Evolutionary conservation across 495 filamentous ascomycete species (phyloP).

Genomic region (Coniosporium apollinis): DNA sequence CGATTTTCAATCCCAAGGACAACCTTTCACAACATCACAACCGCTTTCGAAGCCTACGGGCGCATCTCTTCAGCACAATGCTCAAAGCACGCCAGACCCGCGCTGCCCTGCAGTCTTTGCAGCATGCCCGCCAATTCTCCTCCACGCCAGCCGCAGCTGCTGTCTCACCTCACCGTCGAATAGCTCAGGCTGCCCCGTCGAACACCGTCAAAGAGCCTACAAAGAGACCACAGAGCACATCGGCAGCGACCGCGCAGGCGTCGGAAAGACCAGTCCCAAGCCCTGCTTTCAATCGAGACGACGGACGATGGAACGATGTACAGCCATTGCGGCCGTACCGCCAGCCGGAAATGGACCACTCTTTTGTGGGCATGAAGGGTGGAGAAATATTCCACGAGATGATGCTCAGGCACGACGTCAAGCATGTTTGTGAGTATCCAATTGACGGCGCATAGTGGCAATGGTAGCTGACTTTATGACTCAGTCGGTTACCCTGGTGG

Average conservation of each 20-base stretch:
- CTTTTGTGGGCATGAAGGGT: constrained; percentile 84
- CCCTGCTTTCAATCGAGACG: constrained; percentile 27
- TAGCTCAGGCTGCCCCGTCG: constrained; percentile 8
- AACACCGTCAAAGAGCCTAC: constrained; percentile 11
- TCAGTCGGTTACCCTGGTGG: constrained; percentile 59
- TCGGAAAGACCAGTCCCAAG: constrained; percentile 19
- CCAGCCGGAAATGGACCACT: constrained; percentile 27
- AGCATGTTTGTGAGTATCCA: constrained; percentile 45
- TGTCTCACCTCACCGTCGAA: constrained; percentile 19
- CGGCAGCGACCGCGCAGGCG: constrained; percentile 15
- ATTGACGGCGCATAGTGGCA: not conserved
- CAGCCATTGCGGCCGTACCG: constrained; percentile 21
- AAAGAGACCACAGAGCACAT: constrained; percentile 18
- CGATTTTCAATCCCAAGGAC: too few species aligned
- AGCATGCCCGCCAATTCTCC: constrained; percentile 11
- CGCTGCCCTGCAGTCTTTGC: constrained; percentile 9
- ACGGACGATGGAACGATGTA: constrained; percentile 16
- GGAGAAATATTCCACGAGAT: constrained; percentile 98
- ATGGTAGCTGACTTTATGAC: constrained; percentile 12
- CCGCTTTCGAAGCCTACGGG: too few species aligned
- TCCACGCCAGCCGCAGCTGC: constrained; percentile 13
- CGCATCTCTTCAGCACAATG: too few species aligned
- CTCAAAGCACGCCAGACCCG: constrained; percentile 8
- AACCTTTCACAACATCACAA: too few species aligned
- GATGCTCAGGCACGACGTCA: constrained; percentile 85